Evolutionary conservation across 2,329 filamentous ascomycete genomes (phyloP), one percentile per base, ranked within the genome.

Genomic region (Talaromyces funiculosus): DNA sequence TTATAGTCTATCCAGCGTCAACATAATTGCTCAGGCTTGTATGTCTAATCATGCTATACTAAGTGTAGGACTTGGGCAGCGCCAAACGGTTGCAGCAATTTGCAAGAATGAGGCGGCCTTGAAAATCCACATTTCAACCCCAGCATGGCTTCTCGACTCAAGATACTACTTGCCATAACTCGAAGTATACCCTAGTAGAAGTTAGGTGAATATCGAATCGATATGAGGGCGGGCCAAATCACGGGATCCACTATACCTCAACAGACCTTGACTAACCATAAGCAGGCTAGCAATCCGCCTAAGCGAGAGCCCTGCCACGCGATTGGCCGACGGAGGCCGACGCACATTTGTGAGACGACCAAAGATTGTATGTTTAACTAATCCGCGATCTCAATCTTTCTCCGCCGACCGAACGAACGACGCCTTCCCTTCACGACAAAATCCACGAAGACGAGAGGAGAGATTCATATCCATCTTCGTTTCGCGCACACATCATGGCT

Each of bases 401-500:
- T 59, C 57, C 57, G 57, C 47, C 51, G 57, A 60, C 37, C 57
- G 57, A 59, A 51, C 40, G 54, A 57, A 57, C 51, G 45, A 59
- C 45, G 56, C 49, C 45, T 42, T 59, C 45, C 53, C 45, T 61
- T 49, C 35, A 59, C 60, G 60, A 61, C 57, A 59, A 59, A 37
- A 38, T 4, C 24, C 35, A 55, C 29, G 42, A 49, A 47, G 55
- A 57, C 20, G 54, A 57, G 40, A 45, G 33, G 31, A 33, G 26
- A 57, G 47, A 51, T 51, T 51, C 29, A 31, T 47, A 33, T 37
- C 54, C 29, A 57, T 57, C 42, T 57, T 57, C 55, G 33, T 38
- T 53, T 53, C 53, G 47, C 61, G 38, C 61, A 62, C 51, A 54
- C 51, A 85, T 73, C 75, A 87, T 87, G 85, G 83, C 90, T 81